These are phyloP conservation scores for Rosa persica DNA, from an alignment of 306 rosid genomes.

Conservation along the genomic window DNA sequence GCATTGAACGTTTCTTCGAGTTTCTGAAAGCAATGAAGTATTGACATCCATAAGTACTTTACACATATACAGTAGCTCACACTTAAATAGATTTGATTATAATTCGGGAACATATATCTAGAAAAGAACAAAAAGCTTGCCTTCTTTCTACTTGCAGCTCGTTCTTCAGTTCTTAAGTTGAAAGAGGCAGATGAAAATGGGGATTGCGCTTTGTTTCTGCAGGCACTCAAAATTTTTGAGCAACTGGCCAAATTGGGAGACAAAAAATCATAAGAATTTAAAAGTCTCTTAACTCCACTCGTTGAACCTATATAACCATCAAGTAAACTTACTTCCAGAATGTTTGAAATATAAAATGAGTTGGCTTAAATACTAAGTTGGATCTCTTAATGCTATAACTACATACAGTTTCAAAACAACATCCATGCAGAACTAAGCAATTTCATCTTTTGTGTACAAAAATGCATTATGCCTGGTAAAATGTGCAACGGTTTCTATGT, in stretches of 20 bases:
- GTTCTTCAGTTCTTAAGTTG: constrained; percentile 86
- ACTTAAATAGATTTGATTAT: constrained; percentile 4
- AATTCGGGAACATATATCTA: background rate
- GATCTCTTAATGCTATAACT: background rate
- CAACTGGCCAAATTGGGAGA: constrained; percentile 33
- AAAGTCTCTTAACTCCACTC: background rate
- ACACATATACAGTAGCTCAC: background rate
- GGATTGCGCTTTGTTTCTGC: constrained; percentile 77
- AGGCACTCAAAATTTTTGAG: constrained; percentile 49
- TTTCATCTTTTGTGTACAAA: too few species aligned
- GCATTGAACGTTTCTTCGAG: constrained; percentile 95
- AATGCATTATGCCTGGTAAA: background rate
- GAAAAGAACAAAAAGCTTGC: constrained; percentile 37
- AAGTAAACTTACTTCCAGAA: background rate
- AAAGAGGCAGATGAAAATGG: constrained; percentile 76
- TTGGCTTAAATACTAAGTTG: background rate
- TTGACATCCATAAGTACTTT: constrained; percentile 9
- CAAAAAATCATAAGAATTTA: constrained; percentile 18
- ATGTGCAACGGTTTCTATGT: background rate
- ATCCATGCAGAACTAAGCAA: too few species aligned
- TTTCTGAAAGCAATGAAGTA: constrained; percentile 48
- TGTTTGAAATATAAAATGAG: background rate
- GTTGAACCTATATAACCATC: background rate
- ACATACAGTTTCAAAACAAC: background rate
- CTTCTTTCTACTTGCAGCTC: constrained; percentile 91